phyloP scores from a whole-genome alignment of 345 rosid genomes.

The Iberis pinnata region DNA sequence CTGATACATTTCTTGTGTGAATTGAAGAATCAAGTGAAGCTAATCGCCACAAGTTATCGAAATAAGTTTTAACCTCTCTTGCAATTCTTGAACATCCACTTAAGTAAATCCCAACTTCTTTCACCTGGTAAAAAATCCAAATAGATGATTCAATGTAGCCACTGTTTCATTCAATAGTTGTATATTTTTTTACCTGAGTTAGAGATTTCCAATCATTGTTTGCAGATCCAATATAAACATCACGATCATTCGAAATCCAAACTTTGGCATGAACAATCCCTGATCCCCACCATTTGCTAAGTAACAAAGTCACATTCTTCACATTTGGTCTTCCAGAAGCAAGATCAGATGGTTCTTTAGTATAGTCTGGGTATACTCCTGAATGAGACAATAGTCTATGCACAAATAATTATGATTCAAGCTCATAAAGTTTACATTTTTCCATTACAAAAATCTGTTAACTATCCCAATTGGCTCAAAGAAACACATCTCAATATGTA shows the following conservation, averaged over 20 bases:
- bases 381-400: constrained; percentile 65
- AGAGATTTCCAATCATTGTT: constrained; percentile 95
- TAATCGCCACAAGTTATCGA: constrained; percentile 59
- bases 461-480: no score
- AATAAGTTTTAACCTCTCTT: constrained; percentile 45
- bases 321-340: constrained; percentile 72
- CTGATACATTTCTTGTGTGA: constrained; percentile 42
- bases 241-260: constrained; percentile 67
- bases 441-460: no score
- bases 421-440: background rate
- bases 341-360: constrained; percentile 57
- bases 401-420: constrained; percentile 13
- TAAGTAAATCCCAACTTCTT: constrained; percentile 77
- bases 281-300: constrained; percentile 76
- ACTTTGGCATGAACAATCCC: constrained; percentile 86
- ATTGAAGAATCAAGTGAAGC: constrained; percentile 49
- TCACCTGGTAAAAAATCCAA: constrained; percentile 40
- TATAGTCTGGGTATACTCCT: constrained; percentile 64
- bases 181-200: constrained; percentile 49
- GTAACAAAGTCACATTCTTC: constrained; percentile 49
- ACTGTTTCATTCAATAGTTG: background rate
- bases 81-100: constrained; percentile 61
- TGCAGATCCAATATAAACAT: constrained; percentile 84
- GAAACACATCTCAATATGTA: background rate
- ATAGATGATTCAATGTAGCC: background rate